Evolutionary conservation across 2,329 filamentous ascomycete species (phyloP).

Genomic region (Aspergillus versicolor): DNA sequence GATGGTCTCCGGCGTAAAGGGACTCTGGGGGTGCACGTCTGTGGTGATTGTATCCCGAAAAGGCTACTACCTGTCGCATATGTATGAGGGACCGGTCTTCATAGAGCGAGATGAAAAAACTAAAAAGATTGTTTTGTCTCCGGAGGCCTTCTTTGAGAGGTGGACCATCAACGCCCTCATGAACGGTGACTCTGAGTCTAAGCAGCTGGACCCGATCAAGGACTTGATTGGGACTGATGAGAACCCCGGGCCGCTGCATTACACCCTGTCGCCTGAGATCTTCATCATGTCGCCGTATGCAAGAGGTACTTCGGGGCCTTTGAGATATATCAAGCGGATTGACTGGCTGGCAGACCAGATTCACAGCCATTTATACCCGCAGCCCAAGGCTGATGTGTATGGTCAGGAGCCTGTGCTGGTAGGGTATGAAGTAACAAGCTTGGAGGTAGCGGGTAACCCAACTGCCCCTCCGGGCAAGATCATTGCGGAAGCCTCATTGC

Average conservation of each 20-base stretch:
- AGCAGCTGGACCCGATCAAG: not conserved
- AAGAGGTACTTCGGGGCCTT: not conserved
- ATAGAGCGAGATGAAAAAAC: too few relatives aligned
- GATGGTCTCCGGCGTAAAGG: not conserved
- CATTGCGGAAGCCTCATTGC: too few relatives aligned
- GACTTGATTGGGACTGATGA: not conserved
- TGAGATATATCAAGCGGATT: not conserved
- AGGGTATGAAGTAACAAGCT: too few relatives aligned
- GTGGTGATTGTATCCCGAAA: slow-evolving; percentile 1
- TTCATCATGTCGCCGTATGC: not conserved
- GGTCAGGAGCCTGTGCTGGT: too few relatives aligned
- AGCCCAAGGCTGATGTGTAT: too few relatives aligned
- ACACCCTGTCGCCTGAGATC: not conserved
- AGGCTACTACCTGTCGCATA: slow-evolving; percentile 5
- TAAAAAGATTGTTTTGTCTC: not conserved
- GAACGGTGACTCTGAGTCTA: not conserved
- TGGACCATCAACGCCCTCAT: not conserved
- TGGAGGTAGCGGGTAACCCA: too few relatives aligned
- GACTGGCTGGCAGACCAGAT: not conserved
- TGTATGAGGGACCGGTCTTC: slow-evolving; percentile 4
- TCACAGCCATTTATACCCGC: not conserved
- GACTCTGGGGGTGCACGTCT: slow-evolving; percentile 1
- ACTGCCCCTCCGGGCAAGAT: too few relatives aligned
- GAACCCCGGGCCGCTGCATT: not conserved
- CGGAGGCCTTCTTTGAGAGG: not conserved